These are phyloP conservation scores for Curvularia spicifera DNA, from an alignment of 2,329 filamentous ascomycete genomes.

Conservation along the genomic window DNA sequence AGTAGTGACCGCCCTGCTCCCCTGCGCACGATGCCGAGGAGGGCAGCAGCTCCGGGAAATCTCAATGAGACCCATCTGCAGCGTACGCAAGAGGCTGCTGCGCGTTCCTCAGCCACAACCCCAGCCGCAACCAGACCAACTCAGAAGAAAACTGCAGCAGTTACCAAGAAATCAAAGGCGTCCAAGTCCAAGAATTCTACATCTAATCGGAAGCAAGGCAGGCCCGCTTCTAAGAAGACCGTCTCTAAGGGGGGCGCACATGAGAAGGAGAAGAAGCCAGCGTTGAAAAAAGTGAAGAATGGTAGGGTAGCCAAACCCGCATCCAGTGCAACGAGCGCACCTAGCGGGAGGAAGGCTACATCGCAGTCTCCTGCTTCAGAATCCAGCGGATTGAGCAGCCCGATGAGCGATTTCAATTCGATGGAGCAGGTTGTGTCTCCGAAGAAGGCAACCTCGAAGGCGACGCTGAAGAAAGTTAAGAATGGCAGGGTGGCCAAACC, in stretches of 20 bases:
- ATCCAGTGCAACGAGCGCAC: not conserved
- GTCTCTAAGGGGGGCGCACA: not conserved
- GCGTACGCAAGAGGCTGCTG: not conserved
- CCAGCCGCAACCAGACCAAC: not conserved
- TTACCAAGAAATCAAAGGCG: not conserved
- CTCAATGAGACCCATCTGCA: not conserved
- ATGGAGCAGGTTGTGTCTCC: not conserved
- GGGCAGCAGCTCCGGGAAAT: not conserved
- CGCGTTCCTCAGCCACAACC: not conserved
- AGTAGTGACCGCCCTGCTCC: not conserved
- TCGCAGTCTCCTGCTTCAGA: not conserved
- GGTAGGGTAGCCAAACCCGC: not conserved
- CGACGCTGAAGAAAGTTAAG: not conserved
- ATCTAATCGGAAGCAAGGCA: not conserved
- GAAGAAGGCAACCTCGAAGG: not conserved
- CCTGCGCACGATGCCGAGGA: not conserved
- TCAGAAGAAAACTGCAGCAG: not conserved
- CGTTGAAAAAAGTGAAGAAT: not conserved
- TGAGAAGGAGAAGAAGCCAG: not conserved
- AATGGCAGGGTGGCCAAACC: not conserved
- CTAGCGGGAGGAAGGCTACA: not conserved
- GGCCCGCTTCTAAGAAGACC: not conserved
- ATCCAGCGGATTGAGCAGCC: not conserved
- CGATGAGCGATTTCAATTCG: not conserved
- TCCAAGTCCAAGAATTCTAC: not conserved